Percentiles rank a stretch among this genome's conserved stretches.
phyloP scores from a whole-genome alignment of 495 filamentous ascomycete species.

The Ramalina intermedia region DNA sequence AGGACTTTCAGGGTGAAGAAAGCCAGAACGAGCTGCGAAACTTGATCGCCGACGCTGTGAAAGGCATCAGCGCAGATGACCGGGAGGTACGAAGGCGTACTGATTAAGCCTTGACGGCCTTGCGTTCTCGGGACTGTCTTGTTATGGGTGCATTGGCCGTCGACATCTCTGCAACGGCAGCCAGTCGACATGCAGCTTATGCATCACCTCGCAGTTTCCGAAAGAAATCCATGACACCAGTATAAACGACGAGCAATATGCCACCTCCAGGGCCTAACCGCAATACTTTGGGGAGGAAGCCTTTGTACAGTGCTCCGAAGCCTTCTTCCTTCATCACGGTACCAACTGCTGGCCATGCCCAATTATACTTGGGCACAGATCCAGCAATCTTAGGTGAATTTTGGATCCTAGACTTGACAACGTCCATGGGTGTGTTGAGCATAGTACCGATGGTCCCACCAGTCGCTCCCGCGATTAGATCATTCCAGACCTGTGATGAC shows the following conservation, averaged over 20 bases:
- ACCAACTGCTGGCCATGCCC: constrained; percentile 76
- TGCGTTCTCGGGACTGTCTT: background rate
- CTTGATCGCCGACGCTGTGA: constrained; percentile 56
- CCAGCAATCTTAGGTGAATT: constrained; percentile 75
- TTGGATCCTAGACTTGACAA: constrained; percentile 95
- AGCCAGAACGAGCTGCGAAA: constrained; percentile 54
- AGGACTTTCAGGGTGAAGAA: constrained; percentile 56
- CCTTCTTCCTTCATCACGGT: constrained; percentile 90
- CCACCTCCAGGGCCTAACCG: constrained; percentile 79
- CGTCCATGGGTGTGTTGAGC: constrained; percentile 92
- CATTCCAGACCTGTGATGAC: constrained; percentile 64
- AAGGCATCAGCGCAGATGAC: constrained; percentile 34
- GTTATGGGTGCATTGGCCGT: too few species aligned
- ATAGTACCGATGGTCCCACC: constrained; percentile 90
- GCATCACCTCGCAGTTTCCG: constrained; percentile 30
- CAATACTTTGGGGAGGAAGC: constrained; percentile 90
- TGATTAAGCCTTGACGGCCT: constrained; percentile 24
- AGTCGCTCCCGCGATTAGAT: constrained; percentile 70
- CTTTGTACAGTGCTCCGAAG: constrained; percentile 87
- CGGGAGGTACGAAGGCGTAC: constrained; percentile 48
- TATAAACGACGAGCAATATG: constrained; percentile 87
- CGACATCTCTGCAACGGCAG: too few species aligned
- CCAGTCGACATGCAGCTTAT: background rate
- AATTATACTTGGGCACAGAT: constrained; percentile 83
- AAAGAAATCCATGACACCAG: constrained; percentile 88